These are phyloP conservation scores for Gypsophila paniculata DNA, from an alignment of 179 eudicot genomes.

Conservation along the genomic window DNA sequence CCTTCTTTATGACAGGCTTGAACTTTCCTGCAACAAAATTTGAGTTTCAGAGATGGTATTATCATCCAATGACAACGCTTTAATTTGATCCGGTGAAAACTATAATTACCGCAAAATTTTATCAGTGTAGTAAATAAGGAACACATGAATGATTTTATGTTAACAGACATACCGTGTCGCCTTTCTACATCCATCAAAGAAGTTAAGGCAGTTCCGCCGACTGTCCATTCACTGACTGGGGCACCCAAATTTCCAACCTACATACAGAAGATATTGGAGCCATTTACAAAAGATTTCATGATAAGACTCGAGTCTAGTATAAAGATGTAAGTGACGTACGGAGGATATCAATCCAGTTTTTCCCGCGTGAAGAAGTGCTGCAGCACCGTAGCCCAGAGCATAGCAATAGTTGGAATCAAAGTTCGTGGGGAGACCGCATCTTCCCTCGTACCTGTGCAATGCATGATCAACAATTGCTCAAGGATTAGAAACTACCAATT, in stretches of 20 bases:
- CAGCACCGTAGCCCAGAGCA: conserved; percentile 95
- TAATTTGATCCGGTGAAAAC: no score
- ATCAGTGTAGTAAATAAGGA: not conserved
- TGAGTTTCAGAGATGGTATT: not conserved
- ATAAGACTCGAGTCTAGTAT: not conserved
- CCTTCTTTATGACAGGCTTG: conserved; percentile 99
- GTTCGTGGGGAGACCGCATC: conserved; percentile 93
- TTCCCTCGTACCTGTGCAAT: conserved; percentile 73
- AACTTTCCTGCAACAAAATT: conserved; percentile 62
- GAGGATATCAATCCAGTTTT: conserved; percentile 94
- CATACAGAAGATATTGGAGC: not conserved
- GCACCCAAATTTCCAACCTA: conserved; percentile 93
- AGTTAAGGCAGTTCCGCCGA: conserved; percentile 97
- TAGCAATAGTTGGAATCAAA: conserved; percentile 93
- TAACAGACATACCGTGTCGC: conserved; percentile 66
- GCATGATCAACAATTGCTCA: not conserved
- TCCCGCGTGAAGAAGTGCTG: conserved; percentile 82
- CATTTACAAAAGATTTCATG: not conserved
- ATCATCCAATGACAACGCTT: not conserved
- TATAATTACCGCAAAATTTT: not conserved
- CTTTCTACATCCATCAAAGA: conserved; percentile 94
- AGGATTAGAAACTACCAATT: not conserved
- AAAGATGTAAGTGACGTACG: conserved; percentile 38
- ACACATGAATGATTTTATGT: not conserved
- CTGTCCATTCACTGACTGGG: conserved; percentile 93